Percentiles rank a stretch among this genome's conserved stretches.
phyloP scores from a whole-genome alignment of 1,284 basidiomycete species.

The Apiotrichum sp. region DNA sequence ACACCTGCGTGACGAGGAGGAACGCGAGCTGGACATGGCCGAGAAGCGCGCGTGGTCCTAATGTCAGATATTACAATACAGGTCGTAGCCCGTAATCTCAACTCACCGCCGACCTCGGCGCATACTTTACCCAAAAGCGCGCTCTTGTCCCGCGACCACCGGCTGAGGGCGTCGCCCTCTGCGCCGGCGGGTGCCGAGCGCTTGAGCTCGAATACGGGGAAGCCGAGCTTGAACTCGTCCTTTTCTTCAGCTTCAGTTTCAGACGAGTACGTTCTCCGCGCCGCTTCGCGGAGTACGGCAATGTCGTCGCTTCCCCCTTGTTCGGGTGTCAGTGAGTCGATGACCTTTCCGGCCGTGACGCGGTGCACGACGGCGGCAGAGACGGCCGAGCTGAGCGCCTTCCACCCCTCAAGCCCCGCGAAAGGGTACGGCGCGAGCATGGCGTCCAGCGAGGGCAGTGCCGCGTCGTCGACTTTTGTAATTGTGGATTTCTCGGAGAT shows the following conservation, averaged over 20 bases:
- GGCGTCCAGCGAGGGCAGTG: conserved; percentile 43
- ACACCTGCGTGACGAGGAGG: conserved; percentile 45
- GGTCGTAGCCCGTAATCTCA: background rate
- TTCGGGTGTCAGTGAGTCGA: conserved; percentile 37
- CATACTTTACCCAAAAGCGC: conserved; percentile 41
- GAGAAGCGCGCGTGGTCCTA: conserved; percentile 41
- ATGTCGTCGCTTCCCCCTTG: conserved; percentile 28
- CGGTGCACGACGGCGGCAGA: conserved; percentile 23
- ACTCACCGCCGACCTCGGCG: conserved; percentile 37
- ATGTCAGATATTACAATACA: background rate
- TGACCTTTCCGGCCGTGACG: conserved; percentile 23
- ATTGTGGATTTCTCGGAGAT: background rate
- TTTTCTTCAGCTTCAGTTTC: background rate
- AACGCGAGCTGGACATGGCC: conserved; percentile 48
- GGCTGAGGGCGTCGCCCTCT: conserved; percentile 45
- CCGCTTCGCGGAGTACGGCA: background rate
- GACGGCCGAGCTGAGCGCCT: conserved; percentile 29
- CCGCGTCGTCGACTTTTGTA: conserved; percentile 32
- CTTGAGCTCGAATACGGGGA: conserved; percentile 43
- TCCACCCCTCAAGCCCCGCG: conserved; percentile 37
- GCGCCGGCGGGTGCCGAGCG: conserved; percentile 47
- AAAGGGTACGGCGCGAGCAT: conserved; percentile 48
- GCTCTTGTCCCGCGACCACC: conserved; percentile 48
- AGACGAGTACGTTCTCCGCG: background rate
- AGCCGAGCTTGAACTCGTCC: conserved; percentile 11